Conservation (phyloP, 2,329 filamentous ascomycete species). For the Scopulariopsis brevicaulis region DNA sequence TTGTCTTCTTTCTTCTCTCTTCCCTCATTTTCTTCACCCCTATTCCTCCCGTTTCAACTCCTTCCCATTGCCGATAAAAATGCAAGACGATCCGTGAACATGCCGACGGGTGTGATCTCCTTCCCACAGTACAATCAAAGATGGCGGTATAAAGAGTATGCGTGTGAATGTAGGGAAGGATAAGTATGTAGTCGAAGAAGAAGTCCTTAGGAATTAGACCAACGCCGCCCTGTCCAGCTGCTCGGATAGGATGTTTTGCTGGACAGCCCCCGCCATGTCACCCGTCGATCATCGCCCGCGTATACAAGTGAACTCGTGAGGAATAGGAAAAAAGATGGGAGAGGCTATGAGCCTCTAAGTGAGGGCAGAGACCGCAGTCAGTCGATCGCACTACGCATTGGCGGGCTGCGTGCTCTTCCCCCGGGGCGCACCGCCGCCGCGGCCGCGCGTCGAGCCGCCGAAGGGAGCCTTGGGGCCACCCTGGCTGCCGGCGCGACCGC, state of each 20-base stretch:
- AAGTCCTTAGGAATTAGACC: not conserved
- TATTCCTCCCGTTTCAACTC: not conserved
- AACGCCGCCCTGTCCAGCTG: not conserved
- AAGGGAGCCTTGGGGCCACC: conserved; percentile 55
- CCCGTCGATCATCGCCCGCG: not conserved
- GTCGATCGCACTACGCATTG: conserved; percentile 28
- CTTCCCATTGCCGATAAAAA: not conserved
- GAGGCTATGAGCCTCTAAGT: not conserved
- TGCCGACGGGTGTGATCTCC: not conserved
- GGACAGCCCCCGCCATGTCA: not conserved
- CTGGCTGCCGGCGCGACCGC: conserved; percentile 48
- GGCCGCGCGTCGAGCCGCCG: conserved; percentile 36
- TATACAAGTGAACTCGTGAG: not conserved
- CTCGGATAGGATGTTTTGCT: not conserved
- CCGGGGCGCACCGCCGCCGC: conserved; percentile 53
- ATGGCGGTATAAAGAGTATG: not conserved
- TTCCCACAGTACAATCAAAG: not conserved
- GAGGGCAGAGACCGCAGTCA: not conserved
- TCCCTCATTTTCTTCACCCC: not conserved
- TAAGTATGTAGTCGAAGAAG: not conserved
- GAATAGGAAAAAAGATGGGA: not conserved
- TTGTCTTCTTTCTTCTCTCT: not conserved
- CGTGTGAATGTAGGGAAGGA: not conserved
- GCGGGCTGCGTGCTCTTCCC: conserved; percentile 49
- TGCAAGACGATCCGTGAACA: not conserved